phyloP scores from a whole-genome alignment of 495 filamentous ascomycete genomes.

The Penicillium odoratum region DNA sequence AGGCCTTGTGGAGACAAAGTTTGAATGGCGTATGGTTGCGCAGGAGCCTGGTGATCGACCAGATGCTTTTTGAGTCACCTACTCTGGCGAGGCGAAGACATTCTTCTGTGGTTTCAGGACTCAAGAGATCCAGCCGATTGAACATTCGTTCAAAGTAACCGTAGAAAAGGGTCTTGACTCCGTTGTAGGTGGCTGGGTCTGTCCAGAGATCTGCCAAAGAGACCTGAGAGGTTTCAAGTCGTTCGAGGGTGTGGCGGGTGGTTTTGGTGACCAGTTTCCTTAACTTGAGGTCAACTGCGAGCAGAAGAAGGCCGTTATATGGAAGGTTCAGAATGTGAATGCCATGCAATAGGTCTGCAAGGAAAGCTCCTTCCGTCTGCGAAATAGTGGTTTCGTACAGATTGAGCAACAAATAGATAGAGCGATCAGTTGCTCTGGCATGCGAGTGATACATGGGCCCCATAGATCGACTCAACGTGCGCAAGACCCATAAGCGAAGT shows the following conservation, averaged over 20 bases:
- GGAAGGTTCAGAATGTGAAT: slow-evolving; percentile 38
- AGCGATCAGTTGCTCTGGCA: slow-evolving; percentile 22
- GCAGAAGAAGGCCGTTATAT: slow-evolving; percentile 30
- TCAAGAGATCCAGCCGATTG: slow-evolving; percentile 37
- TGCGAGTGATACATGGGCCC: slow-evolving; percentile 25
- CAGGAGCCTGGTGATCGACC: slow-evolving; percentile 38
- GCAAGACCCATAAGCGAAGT: slow-evolving; percentile 40
- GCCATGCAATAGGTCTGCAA: slow-evolving; percentile 30
- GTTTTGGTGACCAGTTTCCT: slow-evolving; percentile 26
- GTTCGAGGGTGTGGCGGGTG: slow-evolving; percentile 26
- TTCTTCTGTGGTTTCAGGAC: slow-evolving; percentile 28
- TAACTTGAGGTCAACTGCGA: slow-evolving; percentile 30
- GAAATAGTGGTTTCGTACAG: slow-evolving; percentile 27
- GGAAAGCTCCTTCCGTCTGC: slow-evolving; percentile 21
- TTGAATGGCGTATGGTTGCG: slow-evolving; percentile 42
- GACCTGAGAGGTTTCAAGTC: slow-evolving; percentile 31
- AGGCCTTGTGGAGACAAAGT: slow-evolving; percentile 37
- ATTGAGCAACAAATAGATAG: slow-evolving; percentile 30
- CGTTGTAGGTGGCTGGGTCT: slow-evolving; percentile 28
- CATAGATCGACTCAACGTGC: slow-evolving; percentile 27
- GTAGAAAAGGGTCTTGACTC: slow-evolving; percentile 27
- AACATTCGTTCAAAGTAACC: slow-evolving; percentile 33
- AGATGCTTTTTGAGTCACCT: slow-evolving; percentile 34
- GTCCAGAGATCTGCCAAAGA: slow-evolving; percentile 36
- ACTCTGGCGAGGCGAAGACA: slow-evolving; percentile 32